phyloP scores from a whole-genome alignment of 2,329 filamentous ascomycete species.

The Microcyclospora tardicrescens region DNA sequence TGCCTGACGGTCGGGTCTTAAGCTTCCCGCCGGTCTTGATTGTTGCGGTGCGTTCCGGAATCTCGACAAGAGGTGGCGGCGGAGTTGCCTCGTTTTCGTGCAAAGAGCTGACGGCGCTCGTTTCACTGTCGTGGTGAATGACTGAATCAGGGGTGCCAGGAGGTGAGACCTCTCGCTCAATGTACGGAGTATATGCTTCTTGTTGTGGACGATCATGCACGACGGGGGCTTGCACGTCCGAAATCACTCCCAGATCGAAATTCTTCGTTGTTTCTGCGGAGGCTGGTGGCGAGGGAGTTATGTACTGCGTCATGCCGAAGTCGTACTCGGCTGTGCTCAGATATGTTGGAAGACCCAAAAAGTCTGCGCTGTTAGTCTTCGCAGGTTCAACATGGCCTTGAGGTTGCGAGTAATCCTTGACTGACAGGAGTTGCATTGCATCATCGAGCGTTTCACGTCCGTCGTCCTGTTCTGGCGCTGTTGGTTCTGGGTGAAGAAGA shows the following conservation, averaged over 20 bases:
- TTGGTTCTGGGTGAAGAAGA: constrained; percentile 10
- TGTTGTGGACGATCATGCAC: background rate
- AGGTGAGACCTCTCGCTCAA: constrained; percentile 15
- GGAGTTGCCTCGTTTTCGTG: constrained; percentile 9
- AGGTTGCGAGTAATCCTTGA: constrained; percentile 23
- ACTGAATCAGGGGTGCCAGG: constrained; percentile 75
- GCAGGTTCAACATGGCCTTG: background rate
- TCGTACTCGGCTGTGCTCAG: constrained; percentile 40
- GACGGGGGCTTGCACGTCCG: constrained; percentile 12
- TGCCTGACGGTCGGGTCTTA: constrained; percentile 79
- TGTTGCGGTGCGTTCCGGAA: constrained; percentile 74
- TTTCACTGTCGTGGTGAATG: constrained; percentile 56
- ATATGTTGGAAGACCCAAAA: constrained; percentile 22
- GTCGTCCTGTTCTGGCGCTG: constrained; percentile 6
- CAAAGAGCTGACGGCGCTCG: constrained; percentile 9
- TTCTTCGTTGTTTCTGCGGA: constrained; percentile 10
- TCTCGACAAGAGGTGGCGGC: constrained; percentile 17
- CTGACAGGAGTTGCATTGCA: constrained; percentile 22
- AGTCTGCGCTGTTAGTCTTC: constrained; percentile 10
- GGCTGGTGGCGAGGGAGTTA: constrained; percentile 33
- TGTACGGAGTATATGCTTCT: constrained; percentile 6
- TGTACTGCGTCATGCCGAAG: constrained; percentile 42
- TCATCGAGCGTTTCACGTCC: constrained; percentile 22
- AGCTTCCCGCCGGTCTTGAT: constrained; percentile 77
- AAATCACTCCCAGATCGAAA: constrained; percentile 11